phyloP scores from a whole-genome alignment of 169 alveolate genomes.

The Cryptosporidium muris region DNA sequence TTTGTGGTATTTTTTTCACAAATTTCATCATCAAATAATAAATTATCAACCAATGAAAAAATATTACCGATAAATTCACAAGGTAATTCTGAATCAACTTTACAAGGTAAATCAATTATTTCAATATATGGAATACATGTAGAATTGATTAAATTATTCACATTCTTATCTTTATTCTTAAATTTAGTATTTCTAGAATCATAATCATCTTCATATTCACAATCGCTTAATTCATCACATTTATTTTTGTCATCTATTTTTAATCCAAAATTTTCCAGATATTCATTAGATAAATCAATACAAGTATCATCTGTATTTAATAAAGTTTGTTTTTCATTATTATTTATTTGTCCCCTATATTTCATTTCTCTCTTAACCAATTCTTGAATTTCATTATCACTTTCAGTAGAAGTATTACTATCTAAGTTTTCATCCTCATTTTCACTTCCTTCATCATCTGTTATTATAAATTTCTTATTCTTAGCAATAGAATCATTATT shows the following conservation, averaged over 20 bases:
- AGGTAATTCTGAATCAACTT: conserved; percentile 32
- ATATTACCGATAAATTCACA: conserved; percentile 67
- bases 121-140: conserved; percentile 64
- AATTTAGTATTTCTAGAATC: neutral
- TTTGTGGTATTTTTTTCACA: neutral
- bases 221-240: neutral
- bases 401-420: conserved; percentile 3
- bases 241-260: conserved; percentile 4
- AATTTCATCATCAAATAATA: conserved; percentile 4
- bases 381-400: conserved; percentile 35
- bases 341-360: neutral
- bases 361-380: conserved; percentile 53
- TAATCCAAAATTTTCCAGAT: conserved; percentile 44
- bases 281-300: conserved; percentile 26
- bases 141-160: neutral
- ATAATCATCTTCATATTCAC: conserved; percentile 26
- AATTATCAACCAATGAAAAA: conserved; percentile 6
- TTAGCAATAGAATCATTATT: neutral
- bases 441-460: conserved; percentile 21
- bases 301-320: neutral
- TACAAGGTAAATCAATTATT: conserved; percentile 42
- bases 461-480: neutral
- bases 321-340: neutral
- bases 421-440: conserved; percentile 11
- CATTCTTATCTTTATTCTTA: neutral